Evolutionary conservation across 2,329 filamentous ascomycete species (phyloP), one percentile per base, ranked within the genome.

Genomic region (Trichoderma hamatum): DNA sequence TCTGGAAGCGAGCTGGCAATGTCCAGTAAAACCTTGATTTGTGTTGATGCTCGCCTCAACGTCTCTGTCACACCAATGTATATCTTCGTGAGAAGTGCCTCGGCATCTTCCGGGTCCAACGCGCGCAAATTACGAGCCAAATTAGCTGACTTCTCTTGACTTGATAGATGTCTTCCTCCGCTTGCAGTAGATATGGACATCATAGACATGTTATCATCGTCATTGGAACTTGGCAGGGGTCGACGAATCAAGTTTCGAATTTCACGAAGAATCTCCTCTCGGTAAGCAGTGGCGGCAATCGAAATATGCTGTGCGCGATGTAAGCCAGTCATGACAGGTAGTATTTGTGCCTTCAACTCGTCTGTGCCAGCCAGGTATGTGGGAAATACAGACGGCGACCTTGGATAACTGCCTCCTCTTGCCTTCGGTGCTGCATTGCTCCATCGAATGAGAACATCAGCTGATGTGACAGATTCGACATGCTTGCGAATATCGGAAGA

Each of bases 1-100:
- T 84, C 81, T 16, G 86, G 84, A 63, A 92, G 85, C 14, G 88
- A 90, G 77, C 94, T 97, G 0, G 94, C 96, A 24, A 97, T 92
- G 78, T 99, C 96, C 11, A 99, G 84, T n/a, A 99, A 81, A 11
- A 98, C 90, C 78, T 99, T 99, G 67, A 96, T 92, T 77, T 98
- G 95, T 0, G 93, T 94, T 21, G 93, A 93, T 9, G 97, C 82
- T 75, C 96, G 87, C 68, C 96, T 86, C 59, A 99, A 79, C 3
- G 92, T 92, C 81, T 99, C 96, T 4, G 95, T 91, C 10, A 97
- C 90, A 39, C 92, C 89, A 21, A 94, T 91, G 76, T 98, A 99
- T 19, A 97, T 91, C 69, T 89, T 92, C 34, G 89, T 84, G 16
- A 98, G 86, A 74, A 98, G 87, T 7, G 90, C 88, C 79, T 98